phyloP scores from a whole-genome alignment of 768 basidiomycete genomes.

The Pisolithus albus region DNA sequence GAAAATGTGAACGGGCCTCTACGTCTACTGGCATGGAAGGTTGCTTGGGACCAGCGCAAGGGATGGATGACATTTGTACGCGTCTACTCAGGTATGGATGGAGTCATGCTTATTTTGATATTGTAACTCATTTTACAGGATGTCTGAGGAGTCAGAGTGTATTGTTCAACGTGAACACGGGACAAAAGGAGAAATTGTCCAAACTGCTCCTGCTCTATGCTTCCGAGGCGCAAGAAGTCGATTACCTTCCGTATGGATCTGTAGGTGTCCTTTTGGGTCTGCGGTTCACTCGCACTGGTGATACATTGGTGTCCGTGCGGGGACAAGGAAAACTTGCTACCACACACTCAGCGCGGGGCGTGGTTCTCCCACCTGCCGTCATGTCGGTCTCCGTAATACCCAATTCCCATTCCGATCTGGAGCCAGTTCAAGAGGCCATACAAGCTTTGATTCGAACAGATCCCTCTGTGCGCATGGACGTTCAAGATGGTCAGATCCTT shows the following conservation, averaged over 20 bases:
- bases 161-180: conserved; percentile 59
- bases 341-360: conserved; percentile 47
- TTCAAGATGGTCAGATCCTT: conserved; percentile 76
- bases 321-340: conserved; percentile 29
- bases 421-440: conserved; percentile 72
- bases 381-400: conserved; percentile 82
- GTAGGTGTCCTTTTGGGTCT: conserved; percentile 82
- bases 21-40: conserved; percentile 80
- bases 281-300: conserved; percentile 79
- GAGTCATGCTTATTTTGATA: neutral
- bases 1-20: conserved; percentile 44
- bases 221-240: conserved; percentile 67
- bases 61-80: conserved; percentile 95
- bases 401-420: conserved; percentile 69
- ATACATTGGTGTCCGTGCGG: conserved; percentile 63
- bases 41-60: conserved; percentile 71
- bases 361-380: conserved; percentile 73
- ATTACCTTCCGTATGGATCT: conserved; percentile 71
- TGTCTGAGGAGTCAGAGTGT: conserved; percentile 57
- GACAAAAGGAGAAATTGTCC: conserved; percentile 64
- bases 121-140: conserved; percentile 30
- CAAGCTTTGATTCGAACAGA: conserved; percentile 73
- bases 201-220: conserved; percentile 79
- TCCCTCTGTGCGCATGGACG: conserved; percentile 77
- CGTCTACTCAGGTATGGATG: conserved; percentile 69